Percentiles rank a stretch among this genome's conserved stretches.
phyloP scores from a whole-genome alignment of 2,329 filamentous ascomycete species.

The Aspergillus eucalypticola region DNA sequence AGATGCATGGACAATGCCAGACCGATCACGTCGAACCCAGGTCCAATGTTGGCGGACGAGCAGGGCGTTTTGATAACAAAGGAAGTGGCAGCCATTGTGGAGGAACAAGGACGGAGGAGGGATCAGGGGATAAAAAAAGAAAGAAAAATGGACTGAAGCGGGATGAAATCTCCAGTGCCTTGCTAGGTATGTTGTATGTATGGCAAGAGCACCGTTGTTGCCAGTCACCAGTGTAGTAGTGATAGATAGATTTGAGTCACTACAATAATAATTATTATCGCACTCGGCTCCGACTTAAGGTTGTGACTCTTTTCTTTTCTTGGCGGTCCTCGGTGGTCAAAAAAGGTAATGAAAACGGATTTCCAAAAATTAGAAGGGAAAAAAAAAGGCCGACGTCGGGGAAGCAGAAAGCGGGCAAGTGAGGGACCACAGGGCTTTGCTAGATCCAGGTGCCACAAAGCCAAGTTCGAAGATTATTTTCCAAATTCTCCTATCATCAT shows the following conservation, averaged over 20 bases:
- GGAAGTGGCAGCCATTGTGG: slow-evolving; percentile 39
- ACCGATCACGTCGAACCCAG: slow-evolving; percentile 94
- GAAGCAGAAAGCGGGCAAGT: not conserved
- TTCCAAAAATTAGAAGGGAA: not conserved
- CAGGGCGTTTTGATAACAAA: slow-evolving; percentile 80
- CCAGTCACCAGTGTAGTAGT: not conserved
- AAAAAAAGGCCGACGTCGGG: slow-evolving; percentile 19
- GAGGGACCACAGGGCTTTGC: not conserved
- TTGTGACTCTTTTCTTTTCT: slow-evolving; percentile 4
- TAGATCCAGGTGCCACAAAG: slow-evolving; percentile 9
- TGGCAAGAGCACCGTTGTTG: not conserved
- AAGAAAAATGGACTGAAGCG: not conserved
- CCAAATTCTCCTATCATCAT: not conserved
- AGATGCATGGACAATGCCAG: slow-evolving; percentile 92
- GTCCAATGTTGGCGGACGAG: slow-evolving; percentile 96
- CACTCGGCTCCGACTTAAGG: not conserved
- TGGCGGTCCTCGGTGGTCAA: not conserved
- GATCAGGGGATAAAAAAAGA: not conserved
- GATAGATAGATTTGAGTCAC: not conserved
- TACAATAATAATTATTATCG: not conserved
- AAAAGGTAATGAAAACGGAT: slow-evolving; percentile 9
- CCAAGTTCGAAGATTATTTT: slow-evolving; percentile 7
- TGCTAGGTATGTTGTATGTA: not conserved
- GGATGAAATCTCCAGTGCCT: not conserved
- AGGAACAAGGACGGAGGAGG: not conserved